Conservation (phyloP, 805 yeast genomes). For the Hanseniaspora clermontiae region DNA sequence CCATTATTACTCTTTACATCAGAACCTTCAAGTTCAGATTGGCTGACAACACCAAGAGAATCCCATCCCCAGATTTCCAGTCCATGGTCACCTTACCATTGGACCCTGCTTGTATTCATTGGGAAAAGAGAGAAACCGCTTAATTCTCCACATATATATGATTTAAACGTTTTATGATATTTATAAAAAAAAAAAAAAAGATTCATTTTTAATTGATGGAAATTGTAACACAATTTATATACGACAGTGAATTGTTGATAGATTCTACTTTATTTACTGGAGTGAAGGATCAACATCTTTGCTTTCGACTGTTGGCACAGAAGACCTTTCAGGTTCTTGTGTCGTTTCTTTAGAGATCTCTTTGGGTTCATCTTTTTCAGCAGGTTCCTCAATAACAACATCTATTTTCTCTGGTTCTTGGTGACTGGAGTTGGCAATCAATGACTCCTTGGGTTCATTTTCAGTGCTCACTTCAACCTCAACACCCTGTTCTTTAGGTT, state of each 20-base stretch:
- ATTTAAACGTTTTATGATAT: too few species aligned
- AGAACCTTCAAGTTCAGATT: conserved; percentile 68
- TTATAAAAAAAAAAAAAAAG: not conserved
- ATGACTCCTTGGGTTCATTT: too few species aligned
- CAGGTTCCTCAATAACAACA: too few species aligned
- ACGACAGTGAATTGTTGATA: not conserved
- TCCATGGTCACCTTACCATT: conserved; percentile 88
- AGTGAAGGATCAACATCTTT: not conserved
- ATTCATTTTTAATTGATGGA: too few species aligned
- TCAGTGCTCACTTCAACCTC: not conserved
- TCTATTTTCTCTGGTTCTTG: too few species aligned
- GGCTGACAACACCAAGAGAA: conserved; percentile 35
- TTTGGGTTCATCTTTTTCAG: too few species aligned
- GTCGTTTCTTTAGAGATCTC: too few species aligned
- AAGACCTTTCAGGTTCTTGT: too few species aligned
- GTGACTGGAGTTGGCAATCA: too few species aligned
- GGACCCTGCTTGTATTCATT: conserved; percentile 56
- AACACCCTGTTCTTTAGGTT: not conserved
- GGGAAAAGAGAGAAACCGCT: conserved; percentile 47
- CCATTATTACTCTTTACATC: conserved; percentile 61
- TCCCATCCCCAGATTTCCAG: conserved; percentile 65
- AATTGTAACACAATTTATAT: too few species aligned
- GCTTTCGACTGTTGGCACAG: not conserved
- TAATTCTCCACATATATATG: too few species aligned
- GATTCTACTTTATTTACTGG: not conserved